Conservation (phyloP, 495 filamentous ascomycete species). For the Pseudotulostoma volvatum region DNA sequence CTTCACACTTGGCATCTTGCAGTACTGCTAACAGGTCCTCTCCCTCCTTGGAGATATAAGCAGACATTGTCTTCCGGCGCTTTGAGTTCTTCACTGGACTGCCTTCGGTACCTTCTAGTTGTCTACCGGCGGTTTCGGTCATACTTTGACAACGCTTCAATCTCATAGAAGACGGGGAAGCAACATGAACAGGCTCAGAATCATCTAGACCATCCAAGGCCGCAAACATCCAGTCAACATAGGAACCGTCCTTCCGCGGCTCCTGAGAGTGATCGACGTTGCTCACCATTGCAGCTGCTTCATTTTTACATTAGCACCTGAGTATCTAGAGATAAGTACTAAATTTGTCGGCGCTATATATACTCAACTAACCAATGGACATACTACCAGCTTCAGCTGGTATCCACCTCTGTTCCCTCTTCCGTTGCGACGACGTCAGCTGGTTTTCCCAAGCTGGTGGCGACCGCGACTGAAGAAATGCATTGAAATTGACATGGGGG, state of each 20-base stretch:
- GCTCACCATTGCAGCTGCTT: constrained; percentile 22
- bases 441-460: no score
- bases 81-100: no score
- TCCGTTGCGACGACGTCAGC: constrained; percentile 22
- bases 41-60: neutral
- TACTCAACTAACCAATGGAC: constrained; percentile 19
- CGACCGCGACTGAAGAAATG: constrained; percentile 25
- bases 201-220: neutral
- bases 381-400: constrained; percentile 15
- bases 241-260: neutral
- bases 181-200: neutral
- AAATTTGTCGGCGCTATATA: no score
- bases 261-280: constrained; percentile 14
- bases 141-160: neutral
- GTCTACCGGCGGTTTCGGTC: neutral
- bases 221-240: neutral
- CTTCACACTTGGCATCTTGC: no score
- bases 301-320: constrained; percentile 1
- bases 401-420: constrained; percentile 24
- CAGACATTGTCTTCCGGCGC: neutral
- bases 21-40: no score
- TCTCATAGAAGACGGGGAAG: neutral
- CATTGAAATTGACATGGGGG: constrained; percentile 23
- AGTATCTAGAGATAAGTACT: no score
- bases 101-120: no score